Percentiles rank a stretch among this genome's conserved stretches.
Evolutionary conservation across 495 filamentous ascomycete genomes (phyloP).

Genomic region (Neurospora discreta): DNA sequence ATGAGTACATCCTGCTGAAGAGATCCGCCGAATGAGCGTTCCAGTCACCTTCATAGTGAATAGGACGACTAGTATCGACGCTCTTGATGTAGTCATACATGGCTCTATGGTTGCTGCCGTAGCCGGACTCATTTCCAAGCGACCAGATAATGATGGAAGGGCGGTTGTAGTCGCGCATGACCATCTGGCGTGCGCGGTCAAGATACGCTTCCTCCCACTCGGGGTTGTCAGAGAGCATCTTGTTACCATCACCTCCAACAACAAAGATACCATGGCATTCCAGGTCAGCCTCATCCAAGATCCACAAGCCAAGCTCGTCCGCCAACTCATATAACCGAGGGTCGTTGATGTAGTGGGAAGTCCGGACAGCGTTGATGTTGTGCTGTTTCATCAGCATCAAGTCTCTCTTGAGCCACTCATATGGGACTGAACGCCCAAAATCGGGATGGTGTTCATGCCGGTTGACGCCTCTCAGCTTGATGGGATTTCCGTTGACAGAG

Average conservation of each 20-base stretch:
- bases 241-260: slow-evolving; percentile 35
- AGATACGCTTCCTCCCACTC: slow-evolving; percentile 59
- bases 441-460: slow-evolving; percentile 55
- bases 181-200: slow-evolving; percentile 56
- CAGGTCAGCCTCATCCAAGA: slow-evolving; percentile 63
- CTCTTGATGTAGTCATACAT: slow-evolving; percentile 56
- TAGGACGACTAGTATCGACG: slow-evolving; percentile 43
- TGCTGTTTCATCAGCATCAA: slow-evolving; percentile 54
- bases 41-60: slow-evolving; percentile 61
- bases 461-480: slow-evolving; percentile 56
- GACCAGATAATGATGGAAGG: slow-evolving; percentile 61
- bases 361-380: slow-evolving; percentile 59
- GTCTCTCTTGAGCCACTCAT: slow-evolving; percentile 43
- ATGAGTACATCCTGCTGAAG: slow-evolving; percentile 55
- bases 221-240: slow-evolving; percentile 52
- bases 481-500: slow-evolving; percentile 47
- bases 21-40: slow-evolving; percentile 52
- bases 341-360: slow-evolving; percentile 53
- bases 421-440: slow-evolving; percentile 49
- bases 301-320: slow-evolving; percentile 59
- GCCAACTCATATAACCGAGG: slow-evolving; percentile 50
- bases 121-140: slow-evolving; percentile 62
- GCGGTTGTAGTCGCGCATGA: slow-evolving; percentile 58
- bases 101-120: slow-evolving; percentile 52
- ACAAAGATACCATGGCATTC: slow-evolving; percentile 60